A percentile compares a stretch with the other conserved stretches of the same genome.
Conservation (phyloP, 1,284 basidiomycete genomes). For the Pseudozyma pruni region DNA sequence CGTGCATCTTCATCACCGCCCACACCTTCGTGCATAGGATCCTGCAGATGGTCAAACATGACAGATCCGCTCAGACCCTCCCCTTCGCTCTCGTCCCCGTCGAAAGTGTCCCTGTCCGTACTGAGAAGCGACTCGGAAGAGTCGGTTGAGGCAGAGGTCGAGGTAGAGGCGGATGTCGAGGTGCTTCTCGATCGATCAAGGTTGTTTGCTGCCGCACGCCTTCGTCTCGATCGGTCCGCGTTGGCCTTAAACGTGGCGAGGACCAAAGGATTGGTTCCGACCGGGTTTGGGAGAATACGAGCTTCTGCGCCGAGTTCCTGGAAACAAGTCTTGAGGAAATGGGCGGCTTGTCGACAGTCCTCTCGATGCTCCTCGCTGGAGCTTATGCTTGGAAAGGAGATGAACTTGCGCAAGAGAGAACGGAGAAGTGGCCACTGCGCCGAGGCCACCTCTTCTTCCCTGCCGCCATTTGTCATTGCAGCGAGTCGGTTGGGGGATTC, state of each 20-base stretch:
- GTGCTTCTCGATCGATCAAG: slow-evolving; percentile 19
- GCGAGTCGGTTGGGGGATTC: slow-evolving; percentile 15
- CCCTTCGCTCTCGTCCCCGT: slow-evolving; percentile 7
- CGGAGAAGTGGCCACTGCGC: slow-evolving; percentile 69
- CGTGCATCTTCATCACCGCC: slow-evolving; percentile 7
- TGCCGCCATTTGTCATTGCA: background rate
- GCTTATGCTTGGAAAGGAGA: slow-evolving; percentile 87
- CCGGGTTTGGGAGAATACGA: slow-evolving; percentile 46
- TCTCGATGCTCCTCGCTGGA: slow-evolving; percentile 77
- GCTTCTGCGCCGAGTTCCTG: slow-evolving; percentile 60
- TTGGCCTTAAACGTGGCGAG: slow-evolving; percentile 59
- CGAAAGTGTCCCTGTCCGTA: slow-evolving; percentile 2
- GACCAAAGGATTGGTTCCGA: slow-evolving; percentile 58
- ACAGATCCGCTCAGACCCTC: slow-evolving; percentile 32
- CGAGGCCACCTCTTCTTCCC: slow-evolving; percentile 2
- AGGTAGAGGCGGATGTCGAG: slow-evolving; percentile 14
- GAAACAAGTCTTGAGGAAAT: slow-evolving; percentile 58
- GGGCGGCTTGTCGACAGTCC: slow-evolving; percentile 71
- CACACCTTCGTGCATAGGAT: background rate
- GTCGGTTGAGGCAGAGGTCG: slow-evolving; percentile 8
- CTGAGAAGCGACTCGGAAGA: slow-evolving; percentile 21
- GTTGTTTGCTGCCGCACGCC: slow-evolving; percentile 13
- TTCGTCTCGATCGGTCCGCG: slow-evolving; percentile 19
- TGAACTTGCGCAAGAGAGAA: slow-evolving; percentile 82
- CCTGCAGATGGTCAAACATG: slow-evolving; percentile 38